Evolutionary conservation across 2,329 filamentous ascomycete species (phyloP), one percentile per base, ranked within the genome.

Genomic region (Paecilomyces niveus): DNA sequence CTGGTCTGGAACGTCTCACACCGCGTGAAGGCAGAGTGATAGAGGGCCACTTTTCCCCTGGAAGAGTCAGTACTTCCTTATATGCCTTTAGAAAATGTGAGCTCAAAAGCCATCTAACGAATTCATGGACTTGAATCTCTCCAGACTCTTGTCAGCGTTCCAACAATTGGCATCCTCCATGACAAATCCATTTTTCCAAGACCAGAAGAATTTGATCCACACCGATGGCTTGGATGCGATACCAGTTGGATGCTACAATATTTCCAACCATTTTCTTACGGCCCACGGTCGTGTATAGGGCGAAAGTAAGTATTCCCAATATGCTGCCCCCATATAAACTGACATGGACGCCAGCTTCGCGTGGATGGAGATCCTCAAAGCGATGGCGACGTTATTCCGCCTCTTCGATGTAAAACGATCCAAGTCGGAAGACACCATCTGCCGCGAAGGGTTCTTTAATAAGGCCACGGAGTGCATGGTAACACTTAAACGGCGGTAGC

Each of bases 321-420:
- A 13, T 9, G 15, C 15, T 9, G 32, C 32, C 10, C 10, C 32
- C 15, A 3, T 33, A 33, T 9, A 33, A 11, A 9, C 32, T 33
- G 15, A 33, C 32, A 11, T 13, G 3, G 10, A 13, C 8, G 15
- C 32, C 15, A 59, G 31, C 9, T 57, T 61, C 56, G 59, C 59
- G 10, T 59, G 59, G 57, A 59, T 59, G 54, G 54, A 61, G 33
- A 58, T 61, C 7, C 33, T 61, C 2, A 61, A 59, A 35, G 53
- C 45, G 21, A 22, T 55, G 54, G 57, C 52, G 13, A 57, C 54
- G 8, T 15, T 55, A 9, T 54, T 61, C n/a, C 58, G 39, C 45
- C 15, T 57, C 1, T 59, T 54, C 24, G 51, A 52, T 2, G 15
- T 61, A n/a, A 52, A 57, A 53, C 53, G 55, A 13, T 39, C 32